A percentile compares a stretch with the other conserved stretches of the same genome.
Conservation (phyloP, 768 basidiomycete genomes). For the Porphyrellus cyaneotinctus region DNA sequence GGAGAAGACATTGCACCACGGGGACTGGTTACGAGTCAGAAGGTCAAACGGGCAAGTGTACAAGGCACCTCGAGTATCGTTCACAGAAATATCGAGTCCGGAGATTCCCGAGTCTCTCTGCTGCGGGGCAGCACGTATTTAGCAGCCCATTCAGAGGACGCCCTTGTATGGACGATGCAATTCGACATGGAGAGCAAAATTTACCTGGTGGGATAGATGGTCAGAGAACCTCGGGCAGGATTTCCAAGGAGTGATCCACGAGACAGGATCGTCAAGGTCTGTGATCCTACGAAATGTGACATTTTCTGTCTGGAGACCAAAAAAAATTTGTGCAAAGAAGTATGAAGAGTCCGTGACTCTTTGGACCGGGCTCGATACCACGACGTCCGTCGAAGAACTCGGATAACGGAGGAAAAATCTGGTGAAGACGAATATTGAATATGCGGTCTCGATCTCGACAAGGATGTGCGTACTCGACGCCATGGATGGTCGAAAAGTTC, state of each 20-base stretch:
- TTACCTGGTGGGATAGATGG: conserved; percentile 4
- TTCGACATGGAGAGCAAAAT: background rate
- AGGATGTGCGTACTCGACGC: conserved; percentile 30
- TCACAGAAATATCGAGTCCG: conserved; percentile 30
- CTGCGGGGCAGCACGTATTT: conserved; percentile 35
- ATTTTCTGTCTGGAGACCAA: conserved; percentile 30
- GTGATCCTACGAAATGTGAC: conserved; percentile 28
- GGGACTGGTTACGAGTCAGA: conserved; percentile 33
- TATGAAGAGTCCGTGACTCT: conserved; percentile 38
- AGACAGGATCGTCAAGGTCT: conserved; percentile 35
- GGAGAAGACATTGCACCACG: conserved; percentile 40
- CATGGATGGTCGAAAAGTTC: conserved; percentile 41
- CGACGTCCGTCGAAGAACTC: conserved; percentile 13
- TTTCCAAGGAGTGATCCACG: conserved; percentile 41
- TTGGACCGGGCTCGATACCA: conserved; percentile 13
- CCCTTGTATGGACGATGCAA: background rate
- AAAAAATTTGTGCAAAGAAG: conserved; percentile 40
- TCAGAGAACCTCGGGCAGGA: conserved; percentile 31
- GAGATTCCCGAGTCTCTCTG: conserved; percentile 33
- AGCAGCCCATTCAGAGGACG: conserved; percentile 28
- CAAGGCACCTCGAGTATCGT: conserved; percentile 38
- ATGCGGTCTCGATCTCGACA: background rate
- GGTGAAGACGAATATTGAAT: background rate
- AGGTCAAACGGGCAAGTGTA: conserved; percentile 42
- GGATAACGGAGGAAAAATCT: conserved; percentile 25